Percentiles rank a stretch among this genome's conserved stretches.
phyloP scores from a whole-genome alignment of 1,139 yeast species.

The Scheffersomyces titani region DNA sequence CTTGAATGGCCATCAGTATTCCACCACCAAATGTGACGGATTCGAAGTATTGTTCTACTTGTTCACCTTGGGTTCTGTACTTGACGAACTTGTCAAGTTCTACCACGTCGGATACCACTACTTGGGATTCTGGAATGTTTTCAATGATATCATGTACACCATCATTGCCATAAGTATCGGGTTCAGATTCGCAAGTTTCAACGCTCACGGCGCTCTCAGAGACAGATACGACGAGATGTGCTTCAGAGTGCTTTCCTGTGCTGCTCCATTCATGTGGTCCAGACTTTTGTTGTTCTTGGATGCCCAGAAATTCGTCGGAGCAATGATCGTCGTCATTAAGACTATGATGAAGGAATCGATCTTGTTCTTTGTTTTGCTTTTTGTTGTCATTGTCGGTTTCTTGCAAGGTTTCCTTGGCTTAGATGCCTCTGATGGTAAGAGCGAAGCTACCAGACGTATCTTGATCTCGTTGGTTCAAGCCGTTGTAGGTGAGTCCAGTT shows the following conservation, averaged over 20 bases:
- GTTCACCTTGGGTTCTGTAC: conserved; percentile 64
- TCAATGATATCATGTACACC: conserved; percentile 69
- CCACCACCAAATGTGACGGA: conserved; percentile 31
- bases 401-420: conserved; percentile 85
- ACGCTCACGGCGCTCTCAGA: conserved; percentile 13
- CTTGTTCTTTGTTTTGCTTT: conserved; percentile 72
- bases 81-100: conserved; percentile 69
- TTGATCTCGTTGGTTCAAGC: conserved; percentile 68
- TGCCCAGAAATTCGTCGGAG: conserved; percentile 81
- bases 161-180: conserved; percentile 55
- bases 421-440: conserved; percentile 83
- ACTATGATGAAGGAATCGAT: conserved; percentile 86
- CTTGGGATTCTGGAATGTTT: conserved; percentile 77
- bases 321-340: conserved; percentile 81
- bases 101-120: conserved; percentile 77
- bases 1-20: conserved; percentile 50
- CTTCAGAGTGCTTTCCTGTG: conserved; percentile 72
- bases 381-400: conserved; percentile 75
- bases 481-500: conserved; percentile 71
- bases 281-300: conserved; percentile 75
- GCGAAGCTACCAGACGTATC: conserved; percentile 70
- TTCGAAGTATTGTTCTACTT: conserved; percentile 62
- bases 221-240: conserved; percentile 62
- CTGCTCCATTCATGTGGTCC: conserved; percentile 88
- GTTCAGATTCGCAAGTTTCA: conserved; percentile 54